Conservation (phyloP, 495 filamentous ascomycete genomes). For the Penicillium salamii region DNA sequence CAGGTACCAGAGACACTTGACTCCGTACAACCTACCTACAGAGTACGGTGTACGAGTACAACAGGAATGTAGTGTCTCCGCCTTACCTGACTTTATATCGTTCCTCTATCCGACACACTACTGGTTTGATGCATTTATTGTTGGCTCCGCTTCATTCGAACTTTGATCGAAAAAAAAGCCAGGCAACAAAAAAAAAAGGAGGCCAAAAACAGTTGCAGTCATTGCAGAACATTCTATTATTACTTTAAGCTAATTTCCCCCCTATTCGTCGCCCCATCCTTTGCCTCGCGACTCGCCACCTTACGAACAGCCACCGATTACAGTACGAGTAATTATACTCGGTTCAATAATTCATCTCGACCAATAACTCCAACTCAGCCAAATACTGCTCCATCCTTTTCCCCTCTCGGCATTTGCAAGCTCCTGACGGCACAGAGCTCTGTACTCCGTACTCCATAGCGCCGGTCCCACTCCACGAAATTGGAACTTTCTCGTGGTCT, state of each 20-base stretch:
- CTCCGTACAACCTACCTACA: too few species aligned
- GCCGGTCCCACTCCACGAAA: constrained; percentile 21
- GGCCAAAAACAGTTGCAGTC: too few species aligned
- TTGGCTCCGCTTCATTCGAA: not conserved
- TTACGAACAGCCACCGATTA: not conserved
- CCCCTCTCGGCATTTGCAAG: constrained; percentile 9
- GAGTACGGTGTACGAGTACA: too few species aligned
- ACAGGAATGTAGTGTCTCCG: too few species aligned
- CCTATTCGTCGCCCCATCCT: constrained; percentile 2
- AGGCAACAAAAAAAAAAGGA: not conserved
- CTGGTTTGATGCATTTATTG: not conserved
- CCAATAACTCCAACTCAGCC: constrained; percentile 2
- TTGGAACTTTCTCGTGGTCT: constrained; percentile 17
- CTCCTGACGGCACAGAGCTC: constrained; percentile 19
- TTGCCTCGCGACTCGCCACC: constrained; percentile 1
- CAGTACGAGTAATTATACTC: too few species aligned
- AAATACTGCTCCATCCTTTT: constrained; percentile 15
- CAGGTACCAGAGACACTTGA: not conserved
- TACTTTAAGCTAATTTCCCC: not conserved
- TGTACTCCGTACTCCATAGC: too few species aligned
- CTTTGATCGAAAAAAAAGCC: too few species aligned
- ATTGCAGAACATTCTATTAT: not conserved
- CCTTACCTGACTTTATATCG: too few species aligned
- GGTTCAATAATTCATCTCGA: not conserved
- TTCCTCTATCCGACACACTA: constrained; percentile 1